These are phyloP conservation scores for Alternaria arborescens DNA, from an alignment of 2,329 filamentous ascomycete species.

Conservation along the genomic window DNA sequence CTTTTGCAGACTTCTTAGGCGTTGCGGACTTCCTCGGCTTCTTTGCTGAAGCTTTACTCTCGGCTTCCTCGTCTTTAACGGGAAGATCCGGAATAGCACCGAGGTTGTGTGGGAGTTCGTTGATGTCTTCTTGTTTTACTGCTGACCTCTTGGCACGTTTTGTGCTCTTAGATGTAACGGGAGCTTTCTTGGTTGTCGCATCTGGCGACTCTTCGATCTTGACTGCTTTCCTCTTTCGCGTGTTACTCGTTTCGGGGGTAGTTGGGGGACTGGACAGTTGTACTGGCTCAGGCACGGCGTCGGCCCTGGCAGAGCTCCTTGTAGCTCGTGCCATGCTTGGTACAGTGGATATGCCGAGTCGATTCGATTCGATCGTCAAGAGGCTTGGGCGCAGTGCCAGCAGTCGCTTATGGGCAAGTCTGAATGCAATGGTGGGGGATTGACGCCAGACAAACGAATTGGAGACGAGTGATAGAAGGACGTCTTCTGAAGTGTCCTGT, in stretches of 20 bases:
- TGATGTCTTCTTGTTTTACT: slow-evolving; percentile 52
- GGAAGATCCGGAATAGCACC: slow-evolving; percentile 45
- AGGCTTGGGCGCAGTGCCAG: slow-evolving; percentile 9
- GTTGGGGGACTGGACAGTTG: slow-evolving; percentile 56
- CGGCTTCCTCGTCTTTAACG: slow-evolving; percentile 15
- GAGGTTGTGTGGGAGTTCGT: slow-evolving; percentile 67
- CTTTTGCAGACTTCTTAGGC: slow-evolving; percentile 31
- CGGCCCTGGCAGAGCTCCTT: slow-evolving; percentile 34
- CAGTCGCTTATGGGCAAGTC: slow-evolving; percentile 22
- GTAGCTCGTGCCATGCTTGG: slow-evolving; percentile 45
- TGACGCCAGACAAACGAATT: neutral
- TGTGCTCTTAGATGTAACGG: slow-evolving; percentile 31
- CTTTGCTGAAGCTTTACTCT: slow-evolving; percentile 18
- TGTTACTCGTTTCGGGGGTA: slow-evolving; percentile 47
- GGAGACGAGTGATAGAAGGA: neutral
- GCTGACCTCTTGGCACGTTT: slow-evolving; percentile 51
- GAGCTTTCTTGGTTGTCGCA: slow-evolving; percentile 8
- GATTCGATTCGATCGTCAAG: slow-evolving; percentile 8
- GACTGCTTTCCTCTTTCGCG: slow-evolving; percentile 37
- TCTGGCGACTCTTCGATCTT: slow-evolving; percentile 29
- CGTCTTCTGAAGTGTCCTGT: neutral
- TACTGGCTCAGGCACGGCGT: slow-evolving; percentile 35
- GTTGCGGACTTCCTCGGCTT: slow-evolving; percentile 21
- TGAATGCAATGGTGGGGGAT: neutral
- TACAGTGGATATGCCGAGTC: neutral